Conservation (phyloP, 2,329 filamentous ascomycete species). For the Neophaeococcomyces mojaviensis region DNA sequence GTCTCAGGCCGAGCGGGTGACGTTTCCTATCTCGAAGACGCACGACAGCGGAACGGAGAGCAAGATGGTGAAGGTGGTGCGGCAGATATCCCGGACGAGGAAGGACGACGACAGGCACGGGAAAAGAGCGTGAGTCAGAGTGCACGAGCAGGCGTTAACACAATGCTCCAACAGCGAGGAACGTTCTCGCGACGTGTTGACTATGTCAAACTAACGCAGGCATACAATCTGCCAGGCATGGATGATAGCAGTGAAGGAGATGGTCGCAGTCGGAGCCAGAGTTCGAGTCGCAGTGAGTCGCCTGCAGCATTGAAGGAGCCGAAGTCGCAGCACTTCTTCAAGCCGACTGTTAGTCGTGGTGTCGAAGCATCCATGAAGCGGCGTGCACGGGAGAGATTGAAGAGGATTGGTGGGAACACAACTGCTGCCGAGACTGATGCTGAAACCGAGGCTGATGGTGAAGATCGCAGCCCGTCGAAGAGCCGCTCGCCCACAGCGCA, state of each 20-base stretch:
- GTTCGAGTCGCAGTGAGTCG: not conserved
- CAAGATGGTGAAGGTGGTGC: slow-evolving; percentile 2
- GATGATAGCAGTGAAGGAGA: slow-evolving; percentile 4
- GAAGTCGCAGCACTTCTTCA: slow-evolving; percentile 11
- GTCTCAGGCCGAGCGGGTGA: slow-evolving; percentile 41
- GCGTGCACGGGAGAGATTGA: slow-evolving; percentile 2
- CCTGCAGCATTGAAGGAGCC: not conserved
- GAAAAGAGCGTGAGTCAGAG: slow-evolving; percentile 6
- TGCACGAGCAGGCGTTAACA: slow-evolving; percentile 17
- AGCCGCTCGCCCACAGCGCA: slow-evolving; percentile 6
- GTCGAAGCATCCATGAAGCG: not conserved
- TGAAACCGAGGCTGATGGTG: slow-evolving; percentile 1
- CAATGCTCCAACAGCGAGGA: slow-evolving; percentile 22
- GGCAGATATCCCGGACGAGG: slow-evolving; percentile 6
- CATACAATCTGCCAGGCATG: slow-evolving; percentile 15
- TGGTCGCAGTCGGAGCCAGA: slow-evolving; percentile 2
- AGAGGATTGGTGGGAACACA: not conserved
- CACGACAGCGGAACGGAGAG: slow-evolving; percentile 52
- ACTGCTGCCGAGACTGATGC: not conserved
- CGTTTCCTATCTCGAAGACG: slow-evolving; percentile 37
- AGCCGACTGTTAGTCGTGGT: not conserved
- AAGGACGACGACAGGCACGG: not conserved
- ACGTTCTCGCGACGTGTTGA: slow-evolving; percentile 21
- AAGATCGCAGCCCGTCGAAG: not conserved
- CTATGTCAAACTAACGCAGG: slow-evolving; percentile 18